Evolutionary conservation across 495 filamentous ascomycete genomes (phyloP).

Genomic region (Aspergillus heteromorphus): DNA sequence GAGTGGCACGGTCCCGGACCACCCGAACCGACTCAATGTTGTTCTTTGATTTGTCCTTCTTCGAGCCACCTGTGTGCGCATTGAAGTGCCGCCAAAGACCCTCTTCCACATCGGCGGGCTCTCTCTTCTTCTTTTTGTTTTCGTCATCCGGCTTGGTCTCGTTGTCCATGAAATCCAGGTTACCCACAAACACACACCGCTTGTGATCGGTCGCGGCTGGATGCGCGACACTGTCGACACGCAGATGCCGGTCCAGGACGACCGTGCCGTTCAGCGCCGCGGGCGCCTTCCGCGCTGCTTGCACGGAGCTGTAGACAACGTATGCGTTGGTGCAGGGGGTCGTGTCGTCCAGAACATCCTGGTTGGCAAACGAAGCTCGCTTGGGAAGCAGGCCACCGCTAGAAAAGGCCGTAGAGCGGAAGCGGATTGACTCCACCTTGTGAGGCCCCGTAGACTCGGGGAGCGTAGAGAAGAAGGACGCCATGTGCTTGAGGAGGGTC

Average conservation of each 20-base stretch:
- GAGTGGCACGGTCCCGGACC: conserved; percentile 80
- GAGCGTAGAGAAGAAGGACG: conserved; percentile 48
- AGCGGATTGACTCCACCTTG: conserved; percentile 83
- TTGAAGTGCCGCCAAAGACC: conserved; percentile 87
- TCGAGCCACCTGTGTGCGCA: conserved; percentile 39
- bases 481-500: conserved; percentile 61
- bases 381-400: conserved; percentile 68
- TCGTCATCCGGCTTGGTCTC: conserved; percentile 56
- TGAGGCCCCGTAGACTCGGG: conserved; percentile 45
- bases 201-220: conserved; percentile 75
- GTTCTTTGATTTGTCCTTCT: conserved; percentile 38
- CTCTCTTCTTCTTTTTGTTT: conserved; percentile 57
- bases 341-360: conserved; percentile 77
- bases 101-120: conserved; percentile 88
- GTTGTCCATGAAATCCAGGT: conserved; percentile 90
- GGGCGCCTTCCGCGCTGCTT: conserved; percentile 70
- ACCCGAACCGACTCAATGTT: conserved; percentile 90
- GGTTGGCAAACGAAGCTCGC: conserved; percentile 80
- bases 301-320: conserved; percentile 69
- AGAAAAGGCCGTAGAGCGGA: conserved; percentile 83
- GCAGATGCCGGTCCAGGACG: conserved; percentile 81
- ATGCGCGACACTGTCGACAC: conserved; percentile 86
- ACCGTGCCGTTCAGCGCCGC: conserved; percentile 75
- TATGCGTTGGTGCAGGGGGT: conserved; percentile 95
- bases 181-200: conserved; percentile 94